These are phyloP conservation scores for Spathaspora girioi DNA, from an alignment of 805 yeast species.

Conservation along the genomic window DNA sequence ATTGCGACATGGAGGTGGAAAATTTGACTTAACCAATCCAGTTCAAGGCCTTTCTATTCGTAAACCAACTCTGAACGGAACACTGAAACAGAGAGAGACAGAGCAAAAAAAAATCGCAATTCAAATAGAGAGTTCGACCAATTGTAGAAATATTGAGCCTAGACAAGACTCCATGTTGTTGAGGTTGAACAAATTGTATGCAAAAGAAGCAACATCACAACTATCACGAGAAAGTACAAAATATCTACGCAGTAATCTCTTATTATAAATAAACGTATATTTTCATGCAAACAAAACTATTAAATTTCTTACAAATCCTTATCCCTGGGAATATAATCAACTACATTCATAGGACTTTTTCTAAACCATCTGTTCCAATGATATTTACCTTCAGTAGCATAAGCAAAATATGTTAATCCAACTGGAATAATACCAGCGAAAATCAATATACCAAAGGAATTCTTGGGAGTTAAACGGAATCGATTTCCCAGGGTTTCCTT, in stretches of 20 bases:
- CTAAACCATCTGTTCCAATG: slow-evolving; percentile 32
- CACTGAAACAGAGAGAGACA: no score
- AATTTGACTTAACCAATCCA: no score
- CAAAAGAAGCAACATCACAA: background rate
- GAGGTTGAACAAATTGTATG: no score
- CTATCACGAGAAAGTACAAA: no score
- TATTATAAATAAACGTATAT: background rate
- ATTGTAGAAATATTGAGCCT: no score
- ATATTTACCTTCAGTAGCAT: slow-evolving; percentile 36
- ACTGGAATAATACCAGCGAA: slow-evolving; percentile 38
- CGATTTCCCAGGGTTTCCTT: slow-evolving; percentile 39
- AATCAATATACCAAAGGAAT: slow-evolving; percentile 31
- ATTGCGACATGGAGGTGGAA: no score
- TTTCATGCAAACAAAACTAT: background rate
- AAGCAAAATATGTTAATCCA: slow-evolving; percentile 33
- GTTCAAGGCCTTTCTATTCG: no score
- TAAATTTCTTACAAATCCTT: slow-evolving; percentile 32
- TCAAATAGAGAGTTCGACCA: no score
- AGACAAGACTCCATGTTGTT: no score
- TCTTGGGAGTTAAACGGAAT: slow-evolving; percentile 40
- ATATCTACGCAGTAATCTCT: background rate
- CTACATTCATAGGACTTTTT: slow-evolving; percentile 29
- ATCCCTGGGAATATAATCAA: slow-evolving; percentile 39
- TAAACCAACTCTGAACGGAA: no score
- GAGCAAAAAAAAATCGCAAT: no score